These are phyloP conservation scores for Rhodotorula sp. DNA, from an alignment of 1,284 basidiomycete genomes.

Conservation along the genomic window DNA sequence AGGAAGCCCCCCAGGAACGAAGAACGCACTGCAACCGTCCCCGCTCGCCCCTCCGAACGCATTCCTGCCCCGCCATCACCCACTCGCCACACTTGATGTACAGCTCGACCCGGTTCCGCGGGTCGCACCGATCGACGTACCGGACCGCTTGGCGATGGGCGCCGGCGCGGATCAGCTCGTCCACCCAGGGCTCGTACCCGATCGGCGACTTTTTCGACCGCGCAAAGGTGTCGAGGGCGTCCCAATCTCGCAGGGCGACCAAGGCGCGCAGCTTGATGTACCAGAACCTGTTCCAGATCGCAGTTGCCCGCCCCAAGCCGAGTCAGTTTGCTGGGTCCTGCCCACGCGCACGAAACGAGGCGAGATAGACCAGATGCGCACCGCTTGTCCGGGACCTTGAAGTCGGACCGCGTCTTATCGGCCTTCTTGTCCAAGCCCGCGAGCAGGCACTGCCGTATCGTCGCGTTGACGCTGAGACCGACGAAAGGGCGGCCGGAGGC, in stretches of 20 bases:
- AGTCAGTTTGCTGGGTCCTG: background rate
- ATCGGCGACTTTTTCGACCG: constrained; percentile 87
- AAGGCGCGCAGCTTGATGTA: constrained; percentile 82
- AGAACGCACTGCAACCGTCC: constrained; percentile 31
- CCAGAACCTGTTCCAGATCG: constrained; percentile 69
- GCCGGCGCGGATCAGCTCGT: constrained; percentile 69
- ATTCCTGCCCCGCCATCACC: constrained; percentile 37
- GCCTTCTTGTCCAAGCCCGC: constrained; percentile 79
- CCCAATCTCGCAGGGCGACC: constrained; percentile 74
- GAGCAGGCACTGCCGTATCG: constrained; percentile 70
- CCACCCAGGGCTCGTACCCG: constrained; percentile 90
- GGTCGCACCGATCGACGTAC: constrained; percentile 79
- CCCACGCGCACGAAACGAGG: background rate
- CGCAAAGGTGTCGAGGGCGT: constrained; percentile 76
- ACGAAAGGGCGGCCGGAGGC: constrained; percentile 61
- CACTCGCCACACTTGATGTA: constrained; percentile 67
- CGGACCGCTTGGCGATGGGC: constrained; percentile 68
- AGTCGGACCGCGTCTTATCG: constrained; percentile 79
- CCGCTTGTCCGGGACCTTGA: constrained; percentile 89
- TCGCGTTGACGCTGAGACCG: constrained; percentile 78
- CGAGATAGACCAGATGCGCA: constrained; percentile 47
- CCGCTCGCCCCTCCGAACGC: constrained; percentile 31
- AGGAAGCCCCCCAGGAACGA: background rate
- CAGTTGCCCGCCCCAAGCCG: constrained; percentile 15
- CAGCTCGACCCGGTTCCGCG: constrained; percentile 74